Percentiles rank a stretch among this genome's conserved stretches.
These are phyloP conservation scores for Suhomyces kilbournensis DNA, from an alignment of 805 yeast genomes.

Conservation along the genomic window DNA sequence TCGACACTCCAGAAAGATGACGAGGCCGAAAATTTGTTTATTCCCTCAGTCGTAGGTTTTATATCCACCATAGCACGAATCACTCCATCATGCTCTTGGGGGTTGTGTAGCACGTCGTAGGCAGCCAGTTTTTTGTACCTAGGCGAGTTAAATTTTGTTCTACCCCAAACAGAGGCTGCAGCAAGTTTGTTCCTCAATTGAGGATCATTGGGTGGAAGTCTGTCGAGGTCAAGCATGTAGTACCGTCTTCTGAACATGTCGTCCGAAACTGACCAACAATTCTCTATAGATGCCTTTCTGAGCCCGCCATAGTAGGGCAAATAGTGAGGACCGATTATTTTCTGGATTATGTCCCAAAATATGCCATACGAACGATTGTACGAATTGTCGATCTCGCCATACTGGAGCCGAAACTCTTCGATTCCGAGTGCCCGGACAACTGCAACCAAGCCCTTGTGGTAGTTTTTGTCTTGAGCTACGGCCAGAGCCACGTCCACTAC, in stretches of 20 bases:
- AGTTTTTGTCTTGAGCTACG: not conserved
- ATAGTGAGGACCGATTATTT: slow-evolving; percentile 1
- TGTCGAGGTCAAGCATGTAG: slow-evolving; percentile 4
- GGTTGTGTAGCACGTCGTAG: slow-evolving; percentile 7
- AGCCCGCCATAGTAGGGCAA: slow-evolving; percentile 10
- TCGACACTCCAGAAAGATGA: slow-evolving; percentile 26
- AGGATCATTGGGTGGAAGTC: not conserved
- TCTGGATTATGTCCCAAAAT: slow-evolving; percentile 14
- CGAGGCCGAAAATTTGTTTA: not conserved
- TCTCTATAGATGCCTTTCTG: slow-evolving; percentile 16
- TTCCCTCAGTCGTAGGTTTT: not conserved
- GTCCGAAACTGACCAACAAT: slow-evolving; percentile 32
- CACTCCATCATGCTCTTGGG: not conserved
- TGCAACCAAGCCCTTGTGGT: slow-evolving; percentile 8
- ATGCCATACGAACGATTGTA: slow-evolving; percentile 21
- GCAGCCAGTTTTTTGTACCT: slow-evolving; percentile 14
- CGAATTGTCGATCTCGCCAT: slow-evolving; percentile 28
- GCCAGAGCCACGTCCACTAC: slow-evolving; percentile 22
- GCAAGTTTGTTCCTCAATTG: slow-evolving; percentile 8
- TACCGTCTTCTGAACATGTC: slow-evolving; percentile 22
- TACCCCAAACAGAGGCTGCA: slow-evolving; percentile 15
- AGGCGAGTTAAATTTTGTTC: slow-evolving; percentile 19
- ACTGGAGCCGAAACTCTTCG: slow-evolving; percentile 17
- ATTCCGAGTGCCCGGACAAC: slow-evolving; percentile 13
- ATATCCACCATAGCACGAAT: not conserved